Evolutionary conservation across 768 basidiomycete genomes (phyloP), one percentile per base, ranked within the genome.

Genomic region (Boletus vermiculosoides): DNA sequence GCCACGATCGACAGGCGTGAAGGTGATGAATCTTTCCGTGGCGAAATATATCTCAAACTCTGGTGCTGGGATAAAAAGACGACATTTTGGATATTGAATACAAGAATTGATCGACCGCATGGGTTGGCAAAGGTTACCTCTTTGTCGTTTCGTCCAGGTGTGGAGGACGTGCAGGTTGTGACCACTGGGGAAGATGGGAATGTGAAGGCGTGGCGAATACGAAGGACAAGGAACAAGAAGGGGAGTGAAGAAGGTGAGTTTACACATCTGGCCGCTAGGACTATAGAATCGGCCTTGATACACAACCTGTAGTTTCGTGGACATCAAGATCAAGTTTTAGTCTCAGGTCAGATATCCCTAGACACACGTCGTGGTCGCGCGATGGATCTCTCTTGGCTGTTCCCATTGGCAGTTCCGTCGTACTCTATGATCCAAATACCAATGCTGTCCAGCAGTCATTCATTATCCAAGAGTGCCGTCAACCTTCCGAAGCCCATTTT

Each of bases 31-130:
- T 77, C 76, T 13, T 85, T 85, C 72, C 84, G 78, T 60, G 76
- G 76, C 28, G 93, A 88, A 73, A 78, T 87, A 31, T 88, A 88
- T 68, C 79, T 99, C 54, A 98, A 98, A 75, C 73, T 98, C 34
- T 99, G 97, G 96, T 76, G 75, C 54, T 96, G 94, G 92, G 83
- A 87, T 66, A 76, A 74, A 42, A 84, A 81, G 60, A 74, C 77
- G 55, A 76, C 78, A 47, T 79, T 73, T 46, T 92, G 87, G 87
- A 76, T 75, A 66, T 80, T 98, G 65, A 94, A 94, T 71, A 95
- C 94, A 15, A 85, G 94, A 50, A 83, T 97, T 58, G 92, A 96
- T 68, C 80, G 84, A 30, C 94, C 96, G 8, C 97, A 98, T 72
- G 90, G 89, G 30, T 66, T 75, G 36, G 71, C 76, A 41, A 78